Conservation (phyloP, 495 filamentous ascomycete species). For the Oidiodendron maius region DNA sequence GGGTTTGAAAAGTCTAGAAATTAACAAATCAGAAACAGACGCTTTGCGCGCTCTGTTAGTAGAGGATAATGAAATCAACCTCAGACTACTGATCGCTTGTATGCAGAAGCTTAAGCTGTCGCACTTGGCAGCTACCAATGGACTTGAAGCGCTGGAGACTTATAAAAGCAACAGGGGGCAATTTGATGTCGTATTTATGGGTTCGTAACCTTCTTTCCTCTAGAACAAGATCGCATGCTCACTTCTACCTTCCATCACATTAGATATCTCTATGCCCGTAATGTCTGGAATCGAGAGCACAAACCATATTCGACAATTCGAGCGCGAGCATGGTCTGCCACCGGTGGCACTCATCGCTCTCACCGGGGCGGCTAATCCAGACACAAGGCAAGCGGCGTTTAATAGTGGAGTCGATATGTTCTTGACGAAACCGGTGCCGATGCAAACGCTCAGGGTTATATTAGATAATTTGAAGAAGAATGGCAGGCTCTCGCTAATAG, state of each 20-base stretch:
- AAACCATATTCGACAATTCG: slow-evolving; percentile 46
- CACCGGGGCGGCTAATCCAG: slow-evolving; percentile 59
- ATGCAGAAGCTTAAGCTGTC: slow-evolving; percentile 41
- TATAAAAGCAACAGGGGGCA: slow-evolving; percentile 26
- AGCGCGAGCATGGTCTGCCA: slow-evolving; percentile 25
- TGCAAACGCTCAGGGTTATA: slow-evolving; percentile 21
- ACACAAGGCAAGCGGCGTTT: slow-evolving; percentile 58
- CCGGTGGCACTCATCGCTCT: slow-evolving; percentile 60
- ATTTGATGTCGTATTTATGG: slow-evolving; percentile 56
- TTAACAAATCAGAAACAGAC: no score
- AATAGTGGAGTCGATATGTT: slow-evolving; percentile 61
- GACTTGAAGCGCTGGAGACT: slow-evolving; percentile 34
- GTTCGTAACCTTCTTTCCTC: slow-evolving; percentile 18
- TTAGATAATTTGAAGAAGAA: slow-evolving; percentile 21
- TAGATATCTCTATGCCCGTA: slow-evolving; percentile 60
- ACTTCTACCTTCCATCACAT: background rate
- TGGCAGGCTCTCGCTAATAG: no score
- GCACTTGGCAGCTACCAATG: slow-evolving; percentile 34
- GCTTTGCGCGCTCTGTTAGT: slow-evolving; percentile 50
- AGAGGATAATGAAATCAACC: slow-evolving; percentile 72
- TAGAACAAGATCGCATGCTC: background rate
- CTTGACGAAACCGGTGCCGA: slow-evolving; percentile 61
- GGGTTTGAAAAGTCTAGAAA: no score
- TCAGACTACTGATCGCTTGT: slow-evolving; percentile 59
- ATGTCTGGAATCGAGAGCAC: slow-evolving; percentile 59